A percentile compares a stretch with the other conserved stretches of the same genome.
These are phyloP conservation scores for Phytophthora litchii DNA, from an alignment of 352 stramenopile species.

Conservation along the genomic window DNA sequence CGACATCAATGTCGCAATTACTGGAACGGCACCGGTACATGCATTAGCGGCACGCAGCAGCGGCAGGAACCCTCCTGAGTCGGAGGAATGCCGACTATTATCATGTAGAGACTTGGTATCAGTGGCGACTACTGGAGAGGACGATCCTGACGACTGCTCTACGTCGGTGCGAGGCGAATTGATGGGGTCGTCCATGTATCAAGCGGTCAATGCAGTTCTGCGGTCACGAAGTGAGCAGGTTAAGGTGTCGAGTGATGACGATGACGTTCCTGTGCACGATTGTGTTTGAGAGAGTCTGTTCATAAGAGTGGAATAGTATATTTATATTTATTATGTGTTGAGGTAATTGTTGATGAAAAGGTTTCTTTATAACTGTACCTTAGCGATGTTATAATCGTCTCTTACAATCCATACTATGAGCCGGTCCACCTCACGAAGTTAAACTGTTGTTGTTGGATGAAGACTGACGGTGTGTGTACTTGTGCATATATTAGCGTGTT, in stretches of 20 bases:
- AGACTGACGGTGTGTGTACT: too few relatives aligned
- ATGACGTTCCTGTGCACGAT: too few relatives aligned
- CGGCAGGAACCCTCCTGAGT: conserved; percentile 18
- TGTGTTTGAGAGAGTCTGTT: too few relatives aligned
- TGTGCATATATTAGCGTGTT: too few relatives aligned
- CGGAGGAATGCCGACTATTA: neutral
- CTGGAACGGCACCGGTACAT: conserved; percentile 4
- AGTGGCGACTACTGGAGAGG: neutral
- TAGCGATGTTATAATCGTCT: too few relatives aligned
- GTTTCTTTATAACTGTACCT: too few relatives aligned
- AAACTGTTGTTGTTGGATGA: too few relatives aligned
- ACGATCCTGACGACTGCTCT: neutral
- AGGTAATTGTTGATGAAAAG: too few relatives aligned
- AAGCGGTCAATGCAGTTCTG: neutral
- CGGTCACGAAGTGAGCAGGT: neutral
- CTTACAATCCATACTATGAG: too few relatives aligned
- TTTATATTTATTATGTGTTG: too few relatives aligned
- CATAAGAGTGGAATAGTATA: too few relatives aligned
- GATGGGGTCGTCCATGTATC: neutral
- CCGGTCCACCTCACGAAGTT: too few relatives aligned
- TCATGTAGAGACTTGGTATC: neutral
- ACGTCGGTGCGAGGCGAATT: conserved; percentile 12
- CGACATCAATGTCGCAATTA: conserved; percentile 5
- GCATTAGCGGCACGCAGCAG: conserved; percentile 22
- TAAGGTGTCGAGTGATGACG: conserved; percentile 17